Evolutionary conservation across 257 asterid genomes (phyloP).

Genomic region (Gardenia jasminoides): DNA sequence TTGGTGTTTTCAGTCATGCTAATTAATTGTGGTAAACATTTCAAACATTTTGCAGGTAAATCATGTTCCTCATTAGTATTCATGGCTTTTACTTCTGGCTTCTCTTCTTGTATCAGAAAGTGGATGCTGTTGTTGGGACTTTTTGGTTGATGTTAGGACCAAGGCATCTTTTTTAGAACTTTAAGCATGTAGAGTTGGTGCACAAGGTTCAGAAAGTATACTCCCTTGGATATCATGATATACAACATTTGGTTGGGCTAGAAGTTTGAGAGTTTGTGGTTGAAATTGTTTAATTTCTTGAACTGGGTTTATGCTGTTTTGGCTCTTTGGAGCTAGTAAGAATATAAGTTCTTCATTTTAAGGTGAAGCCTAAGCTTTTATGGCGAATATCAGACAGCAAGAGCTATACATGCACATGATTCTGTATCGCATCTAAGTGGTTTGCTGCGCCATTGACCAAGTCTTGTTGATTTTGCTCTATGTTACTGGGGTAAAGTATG

Average conservation of each 20-base stretch:
- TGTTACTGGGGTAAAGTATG: neutral
- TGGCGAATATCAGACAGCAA: neutral
- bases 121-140: constrained; percentile 23
- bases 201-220: neutral
- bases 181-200: neutral
- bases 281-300: neutral
- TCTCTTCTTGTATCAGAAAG: constrained; percentile 27
- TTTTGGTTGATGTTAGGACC: constrained; percentile 30
- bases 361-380: constrained; percentile 1
- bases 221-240: neutral
- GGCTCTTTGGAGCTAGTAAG: neutral
- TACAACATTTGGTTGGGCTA: neutral
- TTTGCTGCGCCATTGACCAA: constrained; percentile 6
- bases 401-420: neutral
- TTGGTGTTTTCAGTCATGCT: neutral
- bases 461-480: constrained; percentile 2
- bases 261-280: neutral
- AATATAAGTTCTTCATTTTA: neutral
- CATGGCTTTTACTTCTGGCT: constrained; percentile 41
- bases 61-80: constrained; percentile 35
- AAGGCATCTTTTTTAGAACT: neutral
- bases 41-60: constrained; percentile 59
- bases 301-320: neutral
- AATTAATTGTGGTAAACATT: constrained; percentile 6
- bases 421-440: constrained; percentile 5